A percentile compares a stretch with the other conserved stretches of the same genome.
Conservation (phyloP, 331 rosid species). For the Quercus tomentella region DNA sequence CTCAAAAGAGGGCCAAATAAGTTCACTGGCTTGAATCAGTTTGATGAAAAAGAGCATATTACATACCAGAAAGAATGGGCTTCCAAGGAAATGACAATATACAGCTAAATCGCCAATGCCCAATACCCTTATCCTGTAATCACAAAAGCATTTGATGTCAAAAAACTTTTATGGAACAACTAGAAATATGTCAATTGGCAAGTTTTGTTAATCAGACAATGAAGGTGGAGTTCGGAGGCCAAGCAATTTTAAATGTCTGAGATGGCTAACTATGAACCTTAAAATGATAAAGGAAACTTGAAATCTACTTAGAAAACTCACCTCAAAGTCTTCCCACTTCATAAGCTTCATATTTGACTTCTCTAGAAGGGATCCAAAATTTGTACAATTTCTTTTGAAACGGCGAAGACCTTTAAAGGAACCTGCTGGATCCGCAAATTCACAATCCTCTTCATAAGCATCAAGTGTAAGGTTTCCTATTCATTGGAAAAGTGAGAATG, state of each 20-base stretch:
- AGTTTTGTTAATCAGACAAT: neutral
- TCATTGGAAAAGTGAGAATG: neutral
- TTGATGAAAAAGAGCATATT: slow-evolving; percentile 4
- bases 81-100: slow-evolving; percentile 85
- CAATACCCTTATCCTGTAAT: slow-evolving; percentile 74
- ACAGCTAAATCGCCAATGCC: slow-evolving; percentile 89
- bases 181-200: neutral
- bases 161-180: neutral
- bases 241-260: neutral
- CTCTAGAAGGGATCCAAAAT: slow-evolving; percentile 79
- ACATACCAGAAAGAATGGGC: slow-evolving; percentile 88
- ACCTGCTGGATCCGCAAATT: slow-evolving; percentile 95
- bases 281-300: neutral
- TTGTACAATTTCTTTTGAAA: slow-evolving; percentile 91
- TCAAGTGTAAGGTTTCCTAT: slow-evolving; percentile 80
- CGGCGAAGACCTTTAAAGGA: slow-evolving; percentile 90
- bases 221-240: neutral
- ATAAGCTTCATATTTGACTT: slow-evolving; percentile 83
- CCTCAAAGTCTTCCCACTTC: slow-evolving; percentile 95
- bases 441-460: slow-evolving; percentile 89
- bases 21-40: neutral
- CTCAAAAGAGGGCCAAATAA: neutral
- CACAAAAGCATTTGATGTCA: slow-evolving; percentile 1
- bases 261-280: neutral
- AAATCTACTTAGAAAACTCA: slow-evolving; percentile 15